Conservation (phyloP, 2,329 filamentous ascomycete genomes). For the Paecilomyces variotii region DNA sequence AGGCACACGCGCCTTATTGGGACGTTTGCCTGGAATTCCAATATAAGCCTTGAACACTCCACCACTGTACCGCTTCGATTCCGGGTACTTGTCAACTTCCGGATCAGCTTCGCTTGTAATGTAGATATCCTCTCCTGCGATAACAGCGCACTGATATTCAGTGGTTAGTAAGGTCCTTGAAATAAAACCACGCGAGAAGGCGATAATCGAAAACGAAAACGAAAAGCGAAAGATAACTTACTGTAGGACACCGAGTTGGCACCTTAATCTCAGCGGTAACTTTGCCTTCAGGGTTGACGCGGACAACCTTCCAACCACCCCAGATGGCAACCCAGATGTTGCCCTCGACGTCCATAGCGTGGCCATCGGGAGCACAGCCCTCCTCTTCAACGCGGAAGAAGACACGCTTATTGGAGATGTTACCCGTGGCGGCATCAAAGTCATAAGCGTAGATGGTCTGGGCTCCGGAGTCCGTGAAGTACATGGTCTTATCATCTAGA, state of each 20-base stretch:
- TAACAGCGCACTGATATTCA: constrained; percentile 68
- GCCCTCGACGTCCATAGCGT: constrained; percentile 75
- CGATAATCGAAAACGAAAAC: neutral
- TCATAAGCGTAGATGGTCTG: constrained; percentile 66
- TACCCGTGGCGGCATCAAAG: constrained; percentile 57
- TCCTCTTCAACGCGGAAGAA: constrained; percentile 62
- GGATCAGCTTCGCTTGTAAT: constrained; percentile 72
- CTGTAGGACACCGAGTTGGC: constrained; percentile 50
- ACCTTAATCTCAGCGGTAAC: constrained; percentile 67
- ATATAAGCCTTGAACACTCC: constrained; percentile 71
- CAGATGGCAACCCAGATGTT: constrained; percentile 85
- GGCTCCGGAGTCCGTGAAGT: constrained; percentile 71
- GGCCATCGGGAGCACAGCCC: constrained; percentile 67
- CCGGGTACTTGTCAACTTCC: constrained; percentile 53
- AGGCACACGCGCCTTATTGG: constrained; percentile 42
- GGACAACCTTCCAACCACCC: constrained; percentile 65
- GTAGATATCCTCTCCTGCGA: constrained; percentile 65
- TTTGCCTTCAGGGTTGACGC: constrained; percentile 61
- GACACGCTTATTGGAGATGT: constrained; percentile 59
- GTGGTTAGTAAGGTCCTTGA: neutral
- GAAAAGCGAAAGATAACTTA: neutral
- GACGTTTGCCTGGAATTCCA: constrained; percentile 56
- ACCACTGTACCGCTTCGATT: constrained; percentile 58
- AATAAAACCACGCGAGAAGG: neutral
- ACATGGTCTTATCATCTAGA: constrained; percentile 62